A percentile compares a stretch with the other conserved stretches of the same genome.
These are phyloP conservation scores for Kluyveromyces wickerhamii DNA, from an alignment of 805 yeast species.

Conservation along the genomic window DNA sequence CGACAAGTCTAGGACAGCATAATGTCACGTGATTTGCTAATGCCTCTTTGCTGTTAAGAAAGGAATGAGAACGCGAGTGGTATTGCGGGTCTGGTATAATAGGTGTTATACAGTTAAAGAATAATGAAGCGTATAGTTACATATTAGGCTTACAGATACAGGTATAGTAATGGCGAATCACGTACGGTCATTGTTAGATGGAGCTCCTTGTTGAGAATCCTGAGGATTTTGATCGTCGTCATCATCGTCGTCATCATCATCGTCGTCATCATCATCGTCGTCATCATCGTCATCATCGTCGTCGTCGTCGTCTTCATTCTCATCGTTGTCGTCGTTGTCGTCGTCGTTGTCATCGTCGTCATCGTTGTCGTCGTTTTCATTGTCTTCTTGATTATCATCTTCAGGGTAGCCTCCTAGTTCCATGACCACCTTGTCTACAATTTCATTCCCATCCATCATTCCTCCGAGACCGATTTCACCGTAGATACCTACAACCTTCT, in stretches of 20 bases:
- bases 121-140: too few relatives aligned
- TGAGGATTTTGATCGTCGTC: slow-evolving; percentile 35
- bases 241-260: slow-evolving; percentile 33
- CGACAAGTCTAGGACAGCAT: too few relatives aligned
- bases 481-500: slow-evolving; percentile 83
- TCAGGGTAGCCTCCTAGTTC: slow-evolving; percentile 59
- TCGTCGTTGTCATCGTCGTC: slow-evolving; percentile 32
- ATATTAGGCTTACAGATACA: too few relatives aligned
- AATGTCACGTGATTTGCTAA: too few relatives aligned
- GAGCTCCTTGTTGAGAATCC: too few relatives aligned
- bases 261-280: slow-evolving; percentile 43
- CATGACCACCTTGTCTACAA: slow-evolving; percentile 75
- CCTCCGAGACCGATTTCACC: slow-evolving; percentile 99
- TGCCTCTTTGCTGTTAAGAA: too few relatives aligned
- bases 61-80: too few relatives aligned
- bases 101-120: too few relatives aligned
- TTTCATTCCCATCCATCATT: slow-evolving; percentile 96
- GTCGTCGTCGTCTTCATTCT: slow-evolving; percentile 42
- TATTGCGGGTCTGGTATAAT: too few relatives aligned
- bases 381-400: slow-evolving; percentile 42
- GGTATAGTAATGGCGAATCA: too few relatives aligned
- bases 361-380: slow-evolving; percentile 36
- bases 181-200: too few relatives aligned
- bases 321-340: slow-evolving; percentile 39
- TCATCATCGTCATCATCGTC: slow-evolving; percentile 35